These are phyloP conservation scores for Chaetomiaceae sp. DNA, from an alignment of 2,329 filamentous ascomycete species.

Conservation along the genomic window DNA sequence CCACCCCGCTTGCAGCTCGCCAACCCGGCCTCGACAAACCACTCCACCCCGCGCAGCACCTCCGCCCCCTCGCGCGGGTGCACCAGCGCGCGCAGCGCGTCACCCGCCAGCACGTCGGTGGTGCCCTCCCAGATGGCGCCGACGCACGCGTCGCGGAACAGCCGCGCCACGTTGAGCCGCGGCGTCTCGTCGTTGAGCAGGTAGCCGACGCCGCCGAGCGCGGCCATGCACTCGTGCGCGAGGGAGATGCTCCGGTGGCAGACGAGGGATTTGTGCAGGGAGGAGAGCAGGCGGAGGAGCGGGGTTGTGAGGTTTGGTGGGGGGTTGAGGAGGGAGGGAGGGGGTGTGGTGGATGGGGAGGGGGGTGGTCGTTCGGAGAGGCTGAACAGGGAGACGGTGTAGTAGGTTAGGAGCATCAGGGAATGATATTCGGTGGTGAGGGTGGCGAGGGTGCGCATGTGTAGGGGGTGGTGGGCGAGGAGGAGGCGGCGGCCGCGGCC, in stretches of 20 bases:
- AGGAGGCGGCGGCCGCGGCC: constrained; percentile 38
- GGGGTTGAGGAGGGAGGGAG: constrained; percentile 30
- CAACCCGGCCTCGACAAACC: constrained; percentile 30
- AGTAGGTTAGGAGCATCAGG: constrained; percentile 49
- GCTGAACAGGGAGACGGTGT: constrained; percentile 49
- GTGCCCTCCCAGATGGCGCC: constrained; percentile 60
- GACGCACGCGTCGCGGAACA: constrained; percentile 60
- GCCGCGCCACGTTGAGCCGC: constrained; percentile 58
- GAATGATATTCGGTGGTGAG: constrained; percentile 51
- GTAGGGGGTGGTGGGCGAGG: constrained; percentile 47
- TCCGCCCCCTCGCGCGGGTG: constrained; percentile 33
- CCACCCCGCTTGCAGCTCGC: constrained; percentile 10
- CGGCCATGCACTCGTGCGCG: constrained; percentile 55
- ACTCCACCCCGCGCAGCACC: constrained; percentile 38
- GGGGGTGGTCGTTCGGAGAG: constrained; percentile 41
- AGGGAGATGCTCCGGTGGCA: constrained; percentile 45
- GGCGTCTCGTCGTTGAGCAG: constrained; percentile 55
- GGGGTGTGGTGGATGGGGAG: constrained; percentile 12
- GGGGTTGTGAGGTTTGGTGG: constrained; percentile 30
- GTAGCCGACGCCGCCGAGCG: constrained; percentile 61
- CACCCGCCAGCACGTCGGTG: constrained; percentile 60
- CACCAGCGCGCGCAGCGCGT: constrained; percentile 43
- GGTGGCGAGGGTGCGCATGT: constrained; percentile 53
- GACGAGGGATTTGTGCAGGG: constrained; percentile 53
- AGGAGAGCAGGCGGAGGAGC: constrained; percentile 53